Conservation (phyloP, 441 rosid species). For the Syzygium malaccense region DNA sequence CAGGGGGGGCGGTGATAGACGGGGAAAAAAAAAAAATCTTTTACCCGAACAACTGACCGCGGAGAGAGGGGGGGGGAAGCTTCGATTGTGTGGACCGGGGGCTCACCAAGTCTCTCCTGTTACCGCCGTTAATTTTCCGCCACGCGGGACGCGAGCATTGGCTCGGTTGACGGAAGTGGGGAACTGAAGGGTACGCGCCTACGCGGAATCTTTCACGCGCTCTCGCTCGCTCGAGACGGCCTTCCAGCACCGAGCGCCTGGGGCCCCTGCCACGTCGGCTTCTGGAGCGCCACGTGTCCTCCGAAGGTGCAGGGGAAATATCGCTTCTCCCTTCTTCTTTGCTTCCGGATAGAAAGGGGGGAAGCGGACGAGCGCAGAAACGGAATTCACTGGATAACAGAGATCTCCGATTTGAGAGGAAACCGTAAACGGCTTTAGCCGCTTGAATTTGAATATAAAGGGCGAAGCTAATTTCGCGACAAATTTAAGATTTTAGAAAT, state of each 20-base stretch:
- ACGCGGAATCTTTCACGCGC: not conserved
- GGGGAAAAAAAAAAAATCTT: not conserved
- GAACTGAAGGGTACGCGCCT: not conserved
- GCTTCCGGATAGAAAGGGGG: not conserved
- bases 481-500: not conserved
- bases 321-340: not conserved
- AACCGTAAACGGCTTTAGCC: not conserved
- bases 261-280: not conserved
- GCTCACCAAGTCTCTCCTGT: not conserved
- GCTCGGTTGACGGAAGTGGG: not conserved
- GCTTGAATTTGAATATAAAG: not conserved
- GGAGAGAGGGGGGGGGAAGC: not conserved
- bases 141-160: not conserved
- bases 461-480: not conserved
- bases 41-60: not conserved
- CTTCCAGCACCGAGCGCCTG: not conserved
- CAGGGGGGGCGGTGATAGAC: not conserved
- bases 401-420: not conserved
- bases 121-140: not conserved
- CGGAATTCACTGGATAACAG: not conserved
- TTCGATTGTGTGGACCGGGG: not conserved
- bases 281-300: not conserved
- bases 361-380: not conserved
- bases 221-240: not conserved
- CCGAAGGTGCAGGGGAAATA: not conserved